Evolutionary conservation across 179 eudicot genomes (phyloP).

Genomic region (Spergularia azorica): DNA sequence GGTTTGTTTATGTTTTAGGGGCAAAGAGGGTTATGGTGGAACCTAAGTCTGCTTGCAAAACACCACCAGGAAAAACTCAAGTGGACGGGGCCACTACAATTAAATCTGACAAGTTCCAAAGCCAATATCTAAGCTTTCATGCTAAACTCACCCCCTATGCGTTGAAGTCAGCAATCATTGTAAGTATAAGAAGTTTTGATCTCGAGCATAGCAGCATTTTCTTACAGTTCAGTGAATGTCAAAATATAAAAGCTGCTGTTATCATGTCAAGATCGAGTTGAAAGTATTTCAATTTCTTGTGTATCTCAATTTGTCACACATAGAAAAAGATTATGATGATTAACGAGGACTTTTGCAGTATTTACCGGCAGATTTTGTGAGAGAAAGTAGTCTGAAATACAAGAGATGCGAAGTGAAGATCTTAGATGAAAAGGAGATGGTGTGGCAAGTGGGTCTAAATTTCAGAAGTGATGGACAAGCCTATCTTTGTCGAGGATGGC

Average conservation of each 20-base stretch:
- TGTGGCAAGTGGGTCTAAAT: conserved; percentile 3
- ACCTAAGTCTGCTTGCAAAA: background rate
- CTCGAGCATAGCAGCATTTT: conserved; percentile 9
- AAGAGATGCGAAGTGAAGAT: conserved; percentile 7
- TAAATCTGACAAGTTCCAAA: background rate
- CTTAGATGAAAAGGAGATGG: conserved; percentile 19
- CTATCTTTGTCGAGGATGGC: conserved; percentile 18
- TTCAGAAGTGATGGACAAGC: background rate
- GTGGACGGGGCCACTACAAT: background rate
- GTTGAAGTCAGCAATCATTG: conserved; percentile 4
- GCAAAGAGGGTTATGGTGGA: background rate
- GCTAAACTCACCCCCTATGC: background rate
- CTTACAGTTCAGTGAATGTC: background rate
- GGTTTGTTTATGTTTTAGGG: background rate
- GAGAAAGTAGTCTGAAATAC: background rate
- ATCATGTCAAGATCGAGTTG: background rate
- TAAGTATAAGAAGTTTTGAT: conserved; percentile 14
- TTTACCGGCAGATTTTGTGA: conserved; percentile 11
- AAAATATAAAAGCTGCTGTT: background rate
- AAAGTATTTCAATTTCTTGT: background rate
- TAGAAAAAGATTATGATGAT: background rate
- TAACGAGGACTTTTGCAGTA: background rate
- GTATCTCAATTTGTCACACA: background rate
- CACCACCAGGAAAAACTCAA: background rate
- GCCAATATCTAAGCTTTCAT: background rate